Base-by-base conservation (phyloP, 495 filamentous ascomycete genomes). In the Xylaria acuta region DNA sequence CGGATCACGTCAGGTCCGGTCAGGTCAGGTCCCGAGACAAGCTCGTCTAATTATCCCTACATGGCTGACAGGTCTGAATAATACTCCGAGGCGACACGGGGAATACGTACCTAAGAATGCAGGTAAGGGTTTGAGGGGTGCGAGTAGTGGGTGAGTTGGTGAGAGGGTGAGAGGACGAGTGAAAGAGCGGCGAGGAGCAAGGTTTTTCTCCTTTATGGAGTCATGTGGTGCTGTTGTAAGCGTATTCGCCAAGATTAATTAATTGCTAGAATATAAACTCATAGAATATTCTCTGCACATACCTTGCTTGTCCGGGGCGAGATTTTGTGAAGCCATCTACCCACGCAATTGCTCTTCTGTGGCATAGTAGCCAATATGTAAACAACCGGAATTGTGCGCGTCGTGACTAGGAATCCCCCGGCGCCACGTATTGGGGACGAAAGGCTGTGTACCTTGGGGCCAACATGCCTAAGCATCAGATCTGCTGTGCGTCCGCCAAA, bases 31-130 rank as follows among this genome's bases (percentile, higher is more conserved):
- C 47, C 77, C 77, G 77, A 79, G 77, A 79, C 77, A 77, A 49
- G 71, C 75, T 79, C 77, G 77, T 76, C 72, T 79, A 79, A 75
- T 72, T 68, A 41, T 72, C 73, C 72, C 74, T 75, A 72, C 67
- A 70, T 74, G 77, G 70, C 74, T 45, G 62, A 67, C 47, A 38
- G 51, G 63, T 56, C 47, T 59, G n/a, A 20, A 40, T 18, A 49
- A 71, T 71, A 45, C 49, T 71, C 69, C 69, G 69, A 56, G 66
- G 45, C 40, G 25, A 14, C 67, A 69, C 67, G 54, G 36, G 11
- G n/a, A 30, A 34, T 66, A 41, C 25, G 45, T 53, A 38, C 45
- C 45, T 66, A 41, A 7, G n/a, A 16, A 64, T 45, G 22, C 47
- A 30, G 38, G n/a, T 41, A 12, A 38, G n/a, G 64, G n/a, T 34